These are phyloP conservation scores for Phytophthora tubulina DNA, from an alignment of 352 stramenopile species.

Conservation along the genomic window DNA sequence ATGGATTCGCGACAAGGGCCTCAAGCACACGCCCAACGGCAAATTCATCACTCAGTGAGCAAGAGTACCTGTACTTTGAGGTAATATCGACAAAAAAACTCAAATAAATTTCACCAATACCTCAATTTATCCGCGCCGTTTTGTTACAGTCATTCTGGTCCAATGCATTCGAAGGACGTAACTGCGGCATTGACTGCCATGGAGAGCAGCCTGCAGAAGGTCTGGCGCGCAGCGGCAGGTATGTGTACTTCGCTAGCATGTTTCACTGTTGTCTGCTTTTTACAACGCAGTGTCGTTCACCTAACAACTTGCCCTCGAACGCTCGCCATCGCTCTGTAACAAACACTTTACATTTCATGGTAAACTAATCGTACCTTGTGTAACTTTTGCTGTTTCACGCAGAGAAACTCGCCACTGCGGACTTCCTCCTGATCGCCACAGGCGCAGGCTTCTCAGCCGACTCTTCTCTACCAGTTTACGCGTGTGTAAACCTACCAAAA, in stretches of 20 bases:
- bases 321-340: background rate
- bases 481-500: slow-evolving; percentile 47
- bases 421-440: slow-evolving; percentile 90
- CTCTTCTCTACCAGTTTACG: slow-evolving; percentile 90
- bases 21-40: background rate
- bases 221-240: slow-evolving; percentile 51
- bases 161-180: slow-evolving; percentile 10
- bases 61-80: background rate
- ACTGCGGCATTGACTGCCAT: background rate
- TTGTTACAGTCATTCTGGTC: slow-evolving; percentile 24
- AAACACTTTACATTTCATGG: background rate
- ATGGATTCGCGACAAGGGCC: background rate
- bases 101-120: background rate
- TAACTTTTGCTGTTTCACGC: slow-evolving; percentile 10
- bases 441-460: slow-evolving; percentile 93
- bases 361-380: slow-evolving; percentile 10
- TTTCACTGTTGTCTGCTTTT: background rate
- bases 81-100: background rate
- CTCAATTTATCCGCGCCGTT: background rate
- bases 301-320: background rate
- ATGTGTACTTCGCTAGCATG: background rate
- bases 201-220: slow-evolving; percentile 13
- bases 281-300: background rate
- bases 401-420: slow-evolving; percentile 77
- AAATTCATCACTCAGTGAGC: background rate